Base-by-base conservation (phyloP, 257 asterid species). In the Gentiana macrophylla region DNA sequence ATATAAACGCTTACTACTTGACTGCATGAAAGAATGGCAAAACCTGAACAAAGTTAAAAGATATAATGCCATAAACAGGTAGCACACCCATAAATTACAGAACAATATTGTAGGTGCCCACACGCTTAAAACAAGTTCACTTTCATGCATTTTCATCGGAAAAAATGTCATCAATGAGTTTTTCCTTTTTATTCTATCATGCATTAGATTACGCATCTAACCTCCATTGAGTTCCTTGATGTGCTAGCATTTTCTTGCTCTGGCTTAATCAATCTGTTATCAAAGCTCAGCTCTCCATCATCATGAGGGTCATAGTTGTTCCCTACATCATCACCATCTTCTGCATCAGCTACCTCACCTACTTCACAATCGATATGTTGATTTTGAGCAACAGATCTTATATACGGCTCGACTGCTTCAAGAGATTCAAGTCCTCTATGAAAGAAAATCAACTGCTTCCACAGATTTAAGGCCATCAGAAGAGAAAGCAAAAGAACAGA, bases 351-450 rank as follows among this genome's bases (percentile, higher is more conserved):
- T 70, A 79, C 55, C 59, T 74, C 95, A 67, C 76, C 69, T 44
- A 85, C 74, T 71, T 77, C 84, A 65, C 72, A 87, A 69, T 84
- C 94, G 61, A 91, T 91, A 72, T 78, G 95, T 65, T 82, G 95
- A 70, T 72, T 83, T 58, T 83, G 92, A 55, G 94, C 86, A 70
- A 91, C 86, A 61, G 62, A 63, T 74, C 70, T 81, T 56, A 91
- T 72, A 62, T 67, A 82, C 59, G 90, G 84, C 70, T 91, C 96
- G 57, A 84, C 93, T 33, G 92, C 80, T 78, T 78, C 94, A 43
- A 91, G 95, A 67, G 90, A 80, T 62, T 82, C 86, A 59, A 82
- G 77, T 75, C 95, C 98, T 77, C 72, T 84, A 60, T 89, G 87
- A 56, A 91, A 91, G 69, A 91, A 91, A 57, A 73, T 74, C 61